Percentiles rank a stretch among this genome's conserved stretches.
phyloP scores from a whole-genome alignment of 345 rosid species.

The Stellera chamaejasme region DNA sequence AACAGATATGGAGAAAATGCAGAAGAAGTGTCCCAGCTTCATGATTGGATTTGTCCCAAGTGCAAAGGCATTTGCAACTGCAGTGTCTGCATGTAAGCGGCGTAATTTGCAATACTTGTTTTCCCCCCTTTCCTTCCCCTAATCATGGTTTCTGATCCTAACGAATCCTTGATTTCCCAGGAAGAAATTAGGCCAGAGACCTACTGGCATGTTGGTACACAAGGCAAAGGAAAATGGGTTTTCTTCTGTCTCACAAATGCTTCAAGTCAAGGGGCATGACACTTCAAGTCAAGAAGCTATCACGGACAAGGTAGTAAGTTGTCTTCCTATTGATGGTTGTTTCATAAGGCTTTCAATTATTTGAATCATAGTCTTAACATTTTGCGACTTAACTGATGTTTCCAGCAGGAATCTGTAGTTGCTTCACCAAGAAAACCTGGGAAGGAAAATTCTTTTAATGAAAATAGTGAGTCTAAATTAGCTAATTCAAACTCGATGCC shows the following conservation, averaged over 20 bases:
- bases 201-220: conserved; percentile 60
- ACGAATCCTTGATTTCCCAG: conserved; percentile 24
- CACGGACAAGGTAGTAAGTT: conserved; percentile 21
- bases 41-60: conserved; percentile 70
- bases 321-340: background rate
- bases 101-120: background rate
- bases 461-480: conserved; percentile 21
- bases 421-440: conserved; percentile 32
- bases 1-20: conserved; percentile 71
- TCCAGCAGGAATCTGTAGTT: conserved; percentile 24
- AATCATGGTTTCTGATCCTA: background rate
- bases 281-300: conserved; percentile 13
- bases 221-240: conserved; percentile 61
- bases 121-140: conserved; percentile 2
- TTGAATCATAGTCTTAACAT: background rate
- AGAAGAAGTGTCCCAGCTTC: conserved; percentile 34
- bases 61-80: conserved; percentile 84
- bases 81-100: conserved; percentile 70
- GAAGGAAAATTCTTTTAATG: conserved; percentile 48
- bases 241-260: conserved; percentile 63
- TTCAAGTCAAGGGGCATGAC: conserved; percentile 34
- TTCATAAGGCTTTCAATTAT: conserved; percentile 1
- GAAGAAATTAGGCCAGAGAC: conserved; percentile 64
- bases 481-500: conserved; percentile 10
- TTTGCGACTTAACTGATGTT: conserved; percentile 10